Conservation (phyloP, 805 yeast species). For the Yarrowia osloensis region DNA sequence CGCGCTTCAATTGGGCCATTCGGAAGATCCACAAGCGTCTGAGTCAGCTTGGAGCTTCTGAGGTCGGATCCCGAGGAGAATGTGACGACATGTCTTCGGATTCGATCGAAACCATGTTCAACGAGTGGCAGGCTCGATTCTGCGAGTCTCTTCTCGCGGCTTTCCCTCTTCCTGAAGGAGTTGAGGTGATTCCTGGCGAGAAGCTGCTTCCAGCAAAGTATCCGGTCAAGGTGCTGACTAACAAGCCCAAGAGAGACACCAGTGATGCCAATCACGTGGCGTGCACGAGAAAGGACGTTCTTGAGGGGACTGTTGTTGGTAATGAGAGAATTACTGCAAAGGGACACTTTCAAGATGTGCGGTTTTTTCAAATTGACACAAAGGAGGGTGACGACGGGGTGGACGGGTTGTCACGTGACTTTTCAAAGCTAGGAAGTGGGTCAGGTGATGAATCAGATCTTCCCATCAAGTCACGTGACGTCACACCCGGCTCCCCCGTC, state of each 20-base stretch:
- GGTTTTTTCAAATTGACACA: conserved; percentile 53
- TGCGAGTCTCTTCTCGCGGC: conserved; percentile 43
- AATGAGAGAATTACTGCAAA: conserved; percentile 65
- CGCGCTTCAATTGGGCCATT: conserved; percentile 84
- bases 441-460: neutral
- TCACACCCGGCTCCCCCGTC: neutral
- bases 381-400: conserved; percentile 25
- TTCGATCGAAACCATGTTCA: conserved; percentile 68
- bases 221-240: conserved; percentile 39
- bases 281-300: conserved; percentile 39
- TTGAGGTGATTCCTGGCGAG: conserved; percentile 40
- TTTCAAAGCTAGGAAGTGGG: neutral
- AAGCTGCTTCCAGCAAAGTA: neutral
- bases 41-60: conserved; percentile 77
- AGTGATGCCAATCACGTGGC: conserved; percentile 38
- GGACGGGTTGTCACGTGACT: conserved; percentile 32
- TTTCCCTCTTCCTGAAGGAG: conserved; percentile 33
- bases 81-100: conserved; percentile 83
- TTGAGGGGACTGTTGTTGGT: conserved; percentile 50
- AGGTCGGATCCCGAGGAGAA: conserved; percentile 73
- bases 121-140: conserved; percentile 66
- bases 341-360: conserved; percentile 89
- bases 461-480: neutral
- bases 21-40: conserved; percentile 78
- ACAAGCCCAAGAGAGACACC: conserved; percentile 41